Evolutionary conservation across 2,329 filamentous ascomycete genomes (phyloP), one percentile per base, ranked within the genome.

Genomic region (Corinectria fuckeliana): DNA sequence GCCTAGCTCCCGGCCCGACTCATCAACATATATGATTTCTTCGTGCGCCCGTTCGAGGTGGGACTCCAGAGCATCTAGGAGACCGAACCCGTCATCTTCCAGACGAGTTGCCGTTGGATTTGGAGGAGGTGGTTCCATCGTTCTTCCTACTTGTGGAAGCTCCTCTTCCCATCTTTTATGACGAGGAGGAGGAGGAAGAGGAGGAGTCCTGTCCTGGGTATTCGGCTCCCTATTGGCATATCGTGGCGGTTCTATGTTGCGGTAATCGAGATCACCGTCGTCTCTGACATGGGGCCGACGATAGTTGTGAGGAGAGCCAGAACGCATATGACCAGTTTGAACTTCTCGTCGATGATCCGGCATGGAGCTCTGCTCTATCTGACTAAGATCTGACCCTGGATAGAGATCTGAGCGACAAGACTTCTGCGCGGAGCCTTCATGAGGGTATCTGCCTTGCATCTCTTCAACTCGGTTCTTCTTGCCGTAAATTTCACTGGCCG

Each of bases 401-500:
- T 56, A 45, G 18, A 44, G 30, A 53, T 45, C 41, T 38, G 30
- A 38, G n/a, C 20, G 38, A 47, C 52, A 48, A 32, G 48, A 18
- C 32, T 53, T 28, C 38, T 34, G 53, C 23, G 20, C 11, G 23
- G 52, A 10, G 11, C 21, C 21, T 20, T 23, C 11, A 7, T 16
- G n/a, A 7, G 28, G 4, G 53, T 53, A 38, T 13, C 34, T 52
- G 18, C 28, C 38, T 34, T 60, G 51, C 30, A 36, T 21, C 30
- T 32, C 25, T 23, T 38, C 21, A 39, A 20, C 36, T 21, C 18
- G 14, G 10, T 39, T 64, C 44, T 47, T 74, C 71, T 50, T 73
- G 63, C 42, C 55, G 68, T 75, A 75, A n/a, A 74, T 68, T 45
- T 64, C 64, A 32, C 69, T 70, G 8, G 72, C 70, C 25, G 72